A percentile compares a stretch with the other conserved stretches of the same genome.
phyloP scores from a whole-genome alignment of 2,329 filamentous ascomycete species.

The Byssothecium circinans region DNA sequence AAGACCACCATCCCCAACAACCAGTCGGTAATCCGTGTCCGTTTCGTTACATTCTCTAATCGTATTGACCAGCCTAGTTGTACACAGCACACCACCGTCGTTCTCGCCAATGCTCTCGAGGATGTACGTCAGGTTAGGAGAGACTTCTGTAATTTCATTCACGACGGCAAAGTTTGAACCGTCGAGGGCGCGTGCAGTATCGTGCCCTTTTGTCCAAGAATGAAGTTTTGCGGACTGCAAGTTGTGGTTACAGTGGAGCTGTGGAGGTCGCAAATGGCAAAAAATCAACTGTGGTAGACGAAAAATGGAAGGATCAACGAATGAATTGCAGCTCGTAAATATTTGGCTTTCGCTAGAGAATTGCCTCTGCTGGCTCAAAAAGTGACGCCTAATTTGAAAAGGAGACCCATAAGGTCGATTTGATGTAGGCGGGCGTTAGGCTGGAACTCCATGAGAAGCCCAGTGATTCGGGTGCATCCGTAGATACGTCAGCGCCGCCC shows the following conservation, averaged over 20 bases:
- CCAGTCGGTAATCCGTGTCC: constrained; percentile 45
- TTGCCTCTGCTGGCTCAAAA: neutral
- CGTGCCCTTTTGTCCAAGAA: constrained; percentile 14
- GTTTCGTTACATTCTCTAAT: constrained; percentile 40
- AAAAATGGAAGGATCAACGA: too few species aligned
- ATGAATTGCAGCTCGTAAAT: too few species aligned
- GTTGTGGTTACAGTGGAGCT: constrained; percentile 15
- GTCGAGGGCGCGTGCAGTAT: constrained; percentile 36
- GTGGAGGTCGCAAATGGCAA: constrained; percentile 11
- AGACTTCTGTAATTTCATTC: constrained; percentile 42
- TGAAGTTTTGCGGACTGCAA: constrained; percentile 18
- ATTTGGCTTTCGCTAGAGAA: too few species aligned
- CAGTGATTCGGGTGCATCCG: neutral
- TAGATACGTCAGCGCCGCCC: constrained; percentile 2
- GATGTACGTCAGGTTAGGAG: constrained; percentile 29
- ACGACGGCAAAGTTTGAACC: constrained; percentile 49
- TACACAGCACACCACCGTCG: constrained; percentile 42
- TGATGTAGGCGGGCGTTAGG: constrained; percentile 8
- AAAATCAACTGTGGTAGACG: too few species aligned
- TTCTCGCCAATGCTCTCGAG: constrained; percentile 51
- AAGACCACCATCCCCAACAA: constrained; percentile 50
- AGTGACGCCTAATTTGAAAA: too few species aligned
- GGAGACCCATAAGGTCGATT: neutral
- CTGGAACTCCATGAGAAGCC: constrained; percentile 9
- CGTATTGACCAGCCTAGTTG: constrained; percentile 47